A percentile compares a stretch with the other conserved stretches of the same genome.
These are phyloP conservation scores for Curvularia hawaiiensis DNA, from an alignment of 2,329 filamentous ascomycete genomes.

Conservation along the genomic window DNA sequence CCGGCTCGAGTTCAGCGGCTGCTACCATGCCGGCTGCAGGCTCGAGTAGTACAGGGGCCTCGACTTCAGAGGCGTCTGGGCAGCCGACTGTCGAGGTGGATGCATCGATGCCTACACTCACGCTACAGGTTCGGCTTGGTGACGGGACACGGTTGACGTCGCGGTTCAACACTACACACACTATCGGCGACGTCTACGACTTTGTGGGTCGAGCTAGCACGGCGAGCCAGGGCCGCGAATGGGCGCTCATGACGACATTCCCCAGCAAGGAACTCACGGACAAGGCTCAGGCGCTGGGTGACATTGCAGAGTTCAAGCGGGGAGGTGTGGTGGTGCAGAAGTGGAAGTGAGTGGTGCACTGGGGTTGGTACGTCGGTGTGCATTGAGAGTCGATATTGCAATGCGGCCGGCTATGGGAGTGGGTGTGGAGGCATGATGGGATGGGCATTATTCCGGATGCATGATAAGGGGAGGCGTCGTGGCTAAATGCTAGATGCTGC, in stretches of 20 bases:
- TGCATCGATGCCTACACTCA: slow-evolving; percentile 68
- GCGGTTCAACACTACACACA: slow-evolving; percentile 81
- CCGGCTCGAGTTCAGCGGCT: slow-evolving; percentile 56
- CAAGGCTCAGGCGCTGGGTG: slow-evolving; percentile 56
- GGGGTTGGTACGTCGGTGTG: not conserved
- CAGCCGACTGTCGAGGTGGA: slow-evolving; percentile 61
- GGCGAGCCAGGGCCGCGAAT: slow-evolving; percentile 62
- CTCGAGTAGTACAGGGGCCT: slow-evolving; percentile 34
- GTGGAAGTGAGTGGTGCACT: slow-evolving; percentile 49
- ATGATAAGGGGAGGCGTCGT: slow-evolving; percentile 3
- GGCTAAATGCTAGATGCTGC: slow-evolving; percentile 1
- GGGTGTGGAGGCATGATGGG: not conserved
- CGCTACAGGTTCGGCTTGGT: slow-evolving; percentile 76
- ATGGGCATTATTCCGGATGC: not conserved
- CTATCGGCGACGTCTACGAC: slow-evolving; percentile 75
- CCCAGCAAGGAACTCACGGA: slow-evolving; percentile 81
- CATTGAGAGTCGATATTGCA: not conserved
- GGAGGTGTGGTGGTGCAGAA: slow-evolving; percentile 63
- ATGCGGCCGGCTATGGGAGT: not conserved
- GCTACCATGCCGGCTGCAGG: slow-evolving; percentile 44
- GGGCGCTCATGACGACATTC: slow-evolving; percentile 81
- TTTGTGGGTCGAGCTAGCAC: slow-evolving; percentile 72
- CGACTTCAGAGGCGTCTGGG: slow-evolving; percentile 44
- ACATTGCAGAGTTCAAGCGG: slow-evolving; percentile 57
- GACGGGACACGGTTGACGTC: slow-evolving; percentile 79